Conservation (phyloP, 306 rosid species). For the Rosa persica region DNA sequence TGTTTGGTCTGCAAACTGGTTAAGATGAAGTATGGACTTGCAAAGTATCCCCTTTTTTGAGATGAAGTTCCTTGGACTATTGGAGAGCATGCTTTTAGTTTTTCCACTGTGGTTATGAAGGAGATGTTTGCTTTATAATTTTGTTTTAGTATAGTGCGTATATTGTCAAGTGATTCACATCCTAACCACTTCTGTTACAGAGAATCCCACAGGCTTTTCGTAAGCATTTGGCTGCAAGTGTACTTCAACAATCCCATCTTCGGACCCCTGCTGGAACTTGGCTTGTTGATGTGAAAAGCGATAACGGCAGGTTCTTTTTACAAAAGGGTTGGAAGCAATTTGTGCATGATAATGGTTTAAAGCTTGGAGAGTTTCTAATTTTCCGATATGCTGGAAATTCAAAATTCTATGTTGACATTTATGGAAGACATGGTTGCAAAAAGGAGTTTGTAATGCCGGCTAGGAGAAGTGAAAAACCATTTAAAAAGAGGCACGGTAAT, state of each 20-base stretch:
- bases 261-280: neutral
- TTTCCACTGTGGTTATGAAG: neutral
- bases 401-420: slow-evolving; percentile 15
- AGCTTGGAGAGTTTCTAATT: neutral
- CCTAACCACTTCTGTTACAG: neutral
- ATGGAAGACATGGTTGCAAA: slow-evolving; percentile 7
- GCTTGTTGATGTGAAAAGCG: neutral
- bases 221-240: neutral
- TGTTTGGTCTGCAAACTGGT: too few species aligned
- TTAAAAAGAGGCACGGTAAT: neutral
- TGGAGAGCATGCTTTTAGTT: neutral
- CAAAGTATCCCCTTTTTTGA: too few species aligned
- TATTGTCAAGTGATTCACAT: neutral
- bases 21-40: too few species aligned
- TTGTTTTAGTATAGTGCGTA: neutral
- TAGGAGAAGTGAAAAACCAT: neutral
- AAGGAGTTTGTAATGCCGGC: neutral
- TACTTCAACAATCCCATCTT: neutral
- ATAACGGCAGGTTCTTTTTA: neutral
- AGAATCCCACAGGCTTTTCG: neutral
- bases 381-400: slow-evolving; percentile 11
- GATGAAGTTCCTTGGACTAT: neutral
- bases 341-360: neutral
- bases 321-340: slow-evolving; percentile 22
- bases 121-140: neutral